phyloP scores from a whole-genome alignment of 768 basidiomycete genomes.

The Pleurotus citrinopileatus region DNA sequence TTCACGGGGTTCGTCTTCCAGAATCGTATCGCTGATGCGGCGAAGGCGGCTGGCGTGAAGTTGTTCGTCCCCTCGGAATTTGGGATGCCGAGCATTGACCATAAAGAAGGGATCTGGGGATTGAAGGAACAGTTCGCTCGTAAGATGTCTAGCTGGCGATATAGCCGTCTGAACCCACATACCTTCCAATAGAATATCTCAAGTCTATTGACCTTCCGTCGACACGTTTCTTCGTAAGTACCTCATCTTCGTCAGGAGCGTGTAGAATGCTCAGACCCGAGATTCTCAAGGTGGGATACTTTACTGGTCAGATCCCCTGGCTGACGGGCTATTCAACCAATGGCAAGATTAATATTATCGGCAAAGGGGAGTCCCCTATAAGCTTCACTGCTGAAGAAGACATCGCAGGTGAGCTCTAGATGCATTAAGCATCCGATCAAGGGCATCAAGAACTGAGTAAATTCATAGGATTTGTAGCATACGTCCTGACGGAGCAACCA shows the following conservation, averaged over 20 bases:
- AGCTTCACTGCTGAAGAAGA: constrained; percentile 30
- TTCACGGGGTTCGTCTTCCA: constrained; percentile 22
- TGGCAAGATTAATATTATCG: constrained; percentile 26
- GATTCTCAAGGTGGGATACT: constrained; percentile 27
- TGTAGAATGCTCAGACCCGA: too few species aligned
- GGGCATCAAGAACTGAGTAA: neutral
- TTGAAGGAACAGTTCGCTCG: constrained; percentile 27
- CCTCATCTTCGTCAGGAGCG: neutral
- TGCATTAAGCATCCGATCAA: neutral
- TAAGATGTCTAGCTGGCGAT: constrained; percentile 8
- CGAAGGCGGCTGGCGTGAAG: constrained; percentile 33
- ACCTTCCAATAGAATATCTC: constrained; percentile 20
- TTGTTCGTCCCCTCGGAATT: constrained; percentile 37
- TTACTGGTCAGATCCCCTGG: constrained; percentile 28
- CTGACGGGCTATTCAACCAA: constrained; percentile 21
- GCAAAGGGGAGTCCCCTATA: constrained; percentile 25
- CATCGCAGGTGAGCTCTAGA: constrained; percentile 24
- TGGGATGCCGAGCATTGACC: constrained; percentile 31
- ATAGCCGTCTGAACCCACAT: neutral
- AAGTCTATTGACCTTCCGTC: constrained; percentile 27
- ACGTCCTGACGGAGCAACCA: constrained; percentile 30
- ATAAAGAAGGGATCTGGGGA: constrained; percentile 20
- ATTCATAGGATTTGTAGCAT: constrained; percentile 29
- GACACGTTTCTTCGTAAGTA: constrained; percentile 27
- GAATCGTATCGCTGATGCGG: constrained; percentile 27